Evolutionary conservation across 1,139 yeast genomes (phyloP).

Genomic region (Debaryomyces nepalensis): DNA sequence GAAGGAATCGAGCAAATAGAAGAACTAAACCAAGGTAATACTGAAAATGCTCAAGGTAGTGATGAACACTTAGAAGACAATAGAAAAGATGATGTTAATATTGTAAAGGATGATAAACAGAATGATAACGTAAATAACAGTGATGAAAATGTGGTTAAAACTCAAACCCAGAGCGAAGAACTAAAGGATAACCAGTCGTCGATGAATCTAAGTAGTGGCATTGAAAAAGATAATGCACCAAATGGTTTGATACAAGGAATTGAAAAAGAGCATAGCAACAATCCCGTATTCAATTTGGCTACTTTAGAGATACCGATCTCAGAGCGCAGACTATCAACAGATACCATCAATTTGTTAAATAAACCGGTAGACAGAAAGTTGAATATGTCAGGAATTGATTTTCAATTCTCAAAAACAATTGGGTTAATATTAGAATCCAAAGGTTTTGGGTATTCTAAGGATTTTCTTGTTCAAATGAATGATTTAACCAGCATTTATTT

Average conservation of each 20-base stretch:
- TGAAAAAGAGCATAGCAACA: background rate
- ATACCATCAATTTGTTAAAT: slow-evolving; percentile 19
- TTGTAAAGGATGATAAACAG: background rate
- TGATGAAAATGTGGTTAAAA: no score
- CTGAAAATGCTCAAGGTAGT: background rate
- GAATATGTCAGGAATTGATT: slow-evolving; percentile 33
- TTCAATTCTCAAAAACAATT: slow-evolving; percentile 39
- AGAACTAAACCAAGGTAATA: slow-evolving; percentile 1
- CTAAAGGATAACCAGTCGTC: no score
- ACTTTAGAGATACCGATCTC: slow-evolving; percentile 9
- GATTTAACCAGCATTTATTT: slow-evolving; percentile 56
- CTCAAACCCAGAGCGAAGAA: no score
- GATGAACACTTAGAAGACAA: background rate
- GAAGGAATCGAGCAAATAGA: background rate
- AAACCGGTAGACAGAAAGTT: slow-evolving; percentile 17
- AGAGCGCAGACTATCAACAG: slow-evolving; percentile 24
- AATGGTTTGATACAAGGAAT: no score
- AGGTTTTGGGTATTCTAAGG: slow-evolving; percentile 40
- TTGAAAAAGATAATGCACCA: no score
- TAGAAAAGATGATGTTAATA: background rate
- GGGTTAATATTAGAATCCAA: slow-evolving; percentile 42
- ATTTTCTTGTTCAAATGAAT: slow-evolving; percentile 52
- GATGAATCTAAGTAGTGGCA: no score
- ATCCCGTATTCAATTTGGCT: background rate
- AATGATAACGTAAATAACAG: background rate